Percentiles rank a stretch among this genome's conserved stretches.
These are phyloP conservation scores for Lentinula raphanica DNA, from an alignment of 768 basidiomycete species.

Conservation along the genomic window DNA sequence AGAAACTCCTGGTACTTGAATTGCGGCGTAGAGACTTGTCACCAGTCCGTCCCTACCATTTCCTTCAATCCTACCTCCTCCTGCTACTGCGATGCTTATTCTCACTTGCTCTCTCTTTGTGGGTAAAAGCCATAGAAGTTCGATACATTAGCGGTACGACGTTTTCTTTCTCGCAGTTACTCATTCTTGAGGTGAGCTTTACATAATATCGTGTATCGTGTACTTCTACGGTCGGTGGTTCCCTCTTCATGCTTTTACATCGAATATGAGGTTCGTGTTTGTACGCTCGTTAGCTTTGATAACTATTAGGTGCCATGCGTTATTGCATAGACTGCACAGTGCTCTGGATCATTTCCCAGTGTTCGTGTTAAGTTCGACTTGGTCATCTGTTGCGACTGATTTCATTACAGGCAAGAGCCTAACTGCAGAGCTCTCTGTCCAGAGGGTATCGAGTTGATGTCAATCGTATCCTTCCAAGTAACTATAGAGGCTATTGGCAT, in stretches of 20 bases:
- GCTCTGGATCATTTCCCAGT: not conserved
- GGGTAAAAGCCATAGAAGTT: not conserved
- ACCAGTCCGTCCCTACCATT: slow-evolving; percentile 9
- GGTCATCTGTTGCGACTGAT: slow-evolving; percentile 3
- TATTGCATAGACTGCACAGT: not conserved
- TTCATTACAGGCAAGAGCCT: not conserved
- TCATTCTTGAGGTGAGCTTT: slow-evolving; percentile 6
- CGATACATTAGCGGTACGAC: slow-evolving; percentile 3
- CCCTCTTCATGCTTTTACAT: not conserved
- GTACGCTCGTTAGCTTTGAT: not conserved
- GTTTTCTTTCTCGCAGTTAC: not conserved
- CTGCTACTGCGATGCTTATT: not conserved
- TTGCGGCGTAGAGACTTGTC: not conserved
- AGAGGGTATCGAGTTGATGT: no score
- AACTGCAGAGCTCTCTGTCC: not conserved
- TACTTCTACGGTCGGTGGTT: slow-evolving; percentile 9
- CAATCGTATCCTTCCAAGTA: no score
- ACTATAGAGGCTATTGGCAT: no score
- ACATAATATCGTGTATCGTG: slow-evolving; percentile 4
- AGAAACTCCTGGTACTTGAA: not conserved
- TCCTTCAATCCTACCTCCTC: not conserved
- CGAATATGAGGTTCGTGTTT: slow-evolving; percentile 6
- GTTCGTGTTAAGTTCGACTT: slow-evolving; percentile 2
- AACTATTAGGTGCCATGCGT: not conserved
- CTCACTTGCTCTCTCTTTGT: not conserved